Base-by-base conservation (phyloP, 83 land plant genomes). In the Thuja plicata region DNA sequence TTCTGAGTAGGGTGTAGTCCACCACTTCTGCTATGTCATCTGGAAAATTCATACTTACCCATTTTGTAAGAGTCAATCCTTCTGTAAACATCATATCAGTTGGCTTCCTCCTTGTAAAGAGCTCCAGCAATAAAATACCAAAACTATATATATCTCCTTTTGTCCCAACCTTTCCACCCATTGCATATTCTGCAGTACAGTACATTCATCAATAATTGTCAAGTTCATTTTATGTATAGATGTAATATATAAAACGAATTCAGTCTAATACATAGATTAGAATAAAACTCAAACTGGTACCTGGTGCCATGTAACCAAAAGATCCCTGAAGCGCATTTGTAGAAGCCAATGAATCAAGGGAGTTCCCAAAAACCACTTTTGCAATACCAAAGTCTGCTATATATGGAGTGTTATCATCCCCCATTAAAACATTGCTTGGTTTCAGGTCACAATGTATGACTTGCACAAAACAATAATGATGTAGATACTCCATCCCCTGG, bases 71-170 rank as follows among this genome's bases (percentile, higher is more conserved):
- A 37, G 19, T 76, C 10, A 16, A 17, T n/a, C 83, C 60, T 32
- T 88, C 60, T 0, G 10, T 30, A 50, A 88, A 88, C 37, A 77
- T 46, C 8, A 16, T 21, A 77, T 88, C 40, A 1, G 27, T 88
- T 13, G 84, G 88, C 24, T 35, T 77, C 57, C 2, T 88, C 35
- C 84, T 80, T 13, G 88, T 88, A 17, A 88, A 45, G 7, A 76
- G 3, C 24, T 88, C 88, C 16, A 88, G 13, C 24, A 88, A 40
- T 4, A 88, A 32, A 9, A 88, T 77, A 2, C 88, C 83, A 50
- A 77, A 88, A 82, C 88, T 88, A 8, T 88, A 88, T 19, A 88
- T 38, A 32, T 88, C 88, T 24, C 60, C 88, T 30, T 77, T 48
- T 27, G 84, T 88, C 11, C 62, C n/a, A 13, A 50, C 0, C 9